Evolutionary conservation across 2,329 filamentous ascomycete genomes (phyloP), one percentile per base, ranked within the genome.

Genomic region (Zopfia rhizophila): DNA sequence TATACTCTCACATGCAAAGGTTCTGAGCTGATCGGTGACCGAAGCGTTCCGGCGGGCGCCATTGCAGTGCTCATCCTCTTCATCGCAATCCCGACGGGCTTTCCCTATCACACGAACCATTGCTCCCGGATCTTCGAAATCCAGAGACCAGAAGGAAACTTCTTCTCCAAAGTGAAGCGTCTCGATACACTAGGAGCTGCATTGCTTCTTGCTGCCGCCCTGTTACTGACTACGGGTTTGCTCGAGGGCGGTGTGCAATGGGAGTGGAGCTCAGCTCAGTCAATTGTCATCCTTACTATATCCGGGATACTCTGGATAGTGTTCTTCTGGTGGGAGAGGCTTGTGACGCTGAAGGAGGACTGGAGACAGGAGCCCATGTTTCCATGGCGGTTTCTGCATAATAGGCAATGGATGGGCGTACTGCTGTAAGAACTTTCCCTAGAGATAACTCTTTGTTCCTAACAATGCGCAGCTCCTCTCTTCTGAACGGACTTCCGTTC

Each of bases 141-240:
- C n/a, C n/a, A n/a, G n/a, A n/a, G n/a, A n/a, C n/a, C n/a, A n/a
- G n/a, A n/a, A n/a, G n/a, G n/a, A n/a, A n/a, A n/a, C n/a, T n/a
- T n/a, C n/a, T n/a, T n/a, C n/a, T n/a, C n/a, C n/a, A n/a, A n/a
- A n/a, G n/a, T n/a, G n/a, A n/a, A n/a, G n/a, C n/a, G n/a, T n/a
- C n/a, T 55, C 2, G 48, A 50, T 24, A 17, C 48, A 7, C 11
- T 46, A 3, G 53, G 53, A 21, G 45, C 22, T n/a, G 7, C 17
- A 1, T n/a, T 50, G 2, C 38, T 53, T 6, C 38, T 50, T n/a
- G 14, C 51, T 14, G 45, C 49, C 2, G 44, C 42, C 4, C 19
- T 53, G 8, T 30, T 36, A 12, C 27, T 56, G 2, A 38, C 32
- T 1, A 32, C 50, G 5, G 45, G 25, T 5, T 48, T 56, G 8